Evolutionary conservation across 2,329 filamentous ascomycete species (phyloP), one percentile per base, ranked within the genome.

Genomic region (Achaetomium macrosporum): DNA sequence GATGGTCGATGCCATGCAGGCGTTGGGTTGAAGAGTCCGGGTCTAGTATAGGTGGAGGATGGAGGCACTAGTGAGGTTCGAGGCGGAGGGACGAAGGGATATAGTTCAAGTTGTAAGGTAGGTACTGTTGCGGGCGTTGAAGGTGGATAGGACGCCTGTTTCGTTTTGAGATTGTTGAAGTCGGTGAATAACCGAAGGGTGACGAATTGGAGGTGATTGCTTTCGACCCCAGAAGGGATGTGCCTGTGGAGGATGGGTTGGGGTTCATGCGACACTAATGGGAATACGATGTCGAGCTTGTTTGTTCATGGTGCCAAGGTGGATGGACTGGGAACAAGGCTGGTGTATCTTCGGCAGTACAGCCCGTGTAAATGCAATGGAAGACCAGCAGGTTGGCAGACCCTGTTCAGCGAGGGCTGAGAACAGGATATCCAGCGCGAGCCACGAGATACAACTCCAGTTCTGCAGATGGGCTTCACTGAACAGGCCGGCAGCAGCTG

Each of bases 141-240:
- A 75, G 25, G 60, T 69, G 0, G 73, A 76, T 41, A 66, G 65
- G 1, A 75, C 71, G 1, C 71, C 71, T 0, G 65, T 61, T 0
- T 68, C 71, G 0, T 76, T 74, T 57, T 76, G 0, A 63, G 60
- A 13, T 71, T 71, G 0, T 68, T 74, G 5, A 73, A 64, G 48
- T 63, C 75, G 5, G 66, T 63, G 42, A 60, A 69, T 1, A 72
- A 65, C 36, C 61, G 72, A 15, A 68, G 72, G 0, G 44, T 65
- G 0, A 61, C 62, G 11, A 64, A 62, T 53, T 63, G 0, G 72
- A 75, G 59, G 73, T 70, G 0, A 73, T 74, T 25, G 39, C 56
- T 0, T 65, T 75, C 46, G 62, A 58, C 1, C 66, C 73, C 11
- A 66, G 69, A 10, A 64, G 62, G 2, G 56, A 56, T 0, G 43